Conservation (phyloP, 495 filamentous ascomycete species). For the Cercophora sp. region DNA sequence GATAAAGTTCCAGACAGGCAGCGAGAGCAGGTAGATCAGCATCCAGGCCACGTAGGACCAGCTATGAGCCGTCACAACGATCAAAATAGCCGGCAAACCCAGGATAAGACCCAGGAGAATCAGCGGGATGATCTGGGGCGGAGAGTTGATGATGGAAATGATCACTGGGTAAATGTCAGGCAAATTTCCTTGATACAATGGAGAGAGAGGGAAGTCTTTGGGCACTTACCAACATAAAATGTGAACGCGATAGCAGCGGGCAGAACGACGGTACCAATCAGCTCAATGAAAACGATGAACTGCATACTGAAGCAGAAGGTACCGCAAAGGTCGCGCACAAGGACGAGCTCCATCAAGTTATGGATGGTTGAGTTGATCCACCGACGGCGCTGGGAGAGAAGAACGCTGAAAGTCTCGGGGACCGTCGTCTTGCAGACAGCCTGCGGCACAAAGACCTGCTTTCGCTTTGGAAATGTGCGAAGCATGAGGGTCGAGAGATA, state of each 20-base stretch:
- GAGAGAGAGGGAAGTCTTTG: background rate
- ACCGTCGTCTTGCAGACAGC: slow-evolving; percentile 98
- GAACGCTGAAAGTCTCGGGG: slow-evolving; percentile 85
- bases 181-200: background rate
- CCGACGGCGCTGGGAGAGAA: slow-evolving; percentile 88
- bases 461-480: slow-evolving; percentile 97
- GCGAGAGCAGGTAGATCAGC: slow-evolving; percentile 87
- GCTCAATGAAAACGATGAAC: slow-evolving; percentile 93
- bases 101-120: slow-evolving; percentile 88
- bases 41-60: slow-evolving; percentile 95
- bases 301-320: slow-evolving; percentile 99
- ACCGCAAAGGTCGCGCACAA: slow-evolving; percentile 93
- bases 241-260: slow-evolving; percentile 97
- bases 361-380: slow-evolving; percentile 99
- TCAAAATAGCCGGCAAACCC: slow-evolving; percentile 86
- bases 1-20: slow-evolving; percentile 97
- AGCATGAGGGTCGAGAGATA: slow-evolving; percentile 97
- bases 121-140: slow-evolving; percentile 89
- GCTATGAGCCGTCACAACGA: slow-evolving; percentile 93
- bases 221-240: slow-evolving; percentile 84
- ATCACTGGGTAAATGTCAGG: slow-evolving; percentile 55
- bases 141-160: slow-evolving; percentile 75
- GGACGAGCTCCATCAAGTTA: slow-evolving; percentile 94
- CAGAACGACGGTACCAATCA: slow-evolving; percentile 89
- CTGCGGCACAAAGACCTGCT: slow-evolving; percentile 97